A percentile compares a stretch with the other conserved stretches of the same genome.
Conservation (phyloP, 1,284 basidiomycete genomes). For the Vanrija humicola region DNA sequence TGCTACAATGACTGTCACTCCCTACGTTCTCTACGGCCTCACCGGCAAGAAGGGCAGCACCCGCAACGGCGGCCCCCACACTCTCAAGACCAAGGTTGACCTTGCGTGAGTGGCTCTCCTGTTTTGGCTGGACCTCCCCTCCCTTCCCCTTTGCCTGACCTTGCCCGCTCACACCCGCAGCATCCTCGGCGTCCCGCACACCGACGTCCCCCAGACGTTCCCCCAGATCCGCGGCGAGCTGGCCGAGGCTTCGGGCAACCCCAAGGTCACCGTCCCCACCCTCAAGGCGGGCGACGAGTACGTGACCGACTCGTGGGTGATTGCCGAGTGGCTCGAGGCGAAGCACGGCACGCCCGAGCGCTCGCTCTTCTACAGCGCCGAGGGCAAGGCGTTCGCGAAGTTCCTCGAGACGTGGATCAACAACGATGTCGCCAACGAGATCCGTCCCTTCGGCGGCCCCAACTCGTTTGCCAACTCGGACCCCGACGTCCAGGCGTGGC, state of each 20-base stretch:
- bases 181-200: slow-evolving; percentile 20
- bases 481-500: slow-evolving; percentile 13
- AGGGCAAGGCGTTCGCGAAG: slow-evolving; percentile 20
- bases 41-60: too few relatives aligned
- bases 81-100: slow-evolving; percentile 3
- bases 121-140: neutral
- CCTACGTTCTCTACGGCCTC: too few relatives aligned
- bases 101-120: neutral
- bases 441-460: slow-evolving; percentile 13
- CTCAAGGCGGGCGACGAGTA: slow-evolving; percentile 19
- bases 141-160: neutral
- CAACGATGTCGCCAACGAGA: slow-evolving; percentile 17
- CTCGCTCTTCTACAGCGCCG: slow-evolving; percentile 18
- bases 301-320: slow-evolving; percentile 28
- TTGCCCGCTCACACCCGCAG: slow-evolving; percentile 2
- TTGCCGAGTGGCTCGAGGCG: slow-evolving; percentile 28
- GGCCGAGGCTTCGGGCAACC: slow-evolving; percentile 20
- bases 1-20: too few relatives aligned
- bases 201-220: slow-evolving; percentile 14
- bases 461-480: too few relatives aligned
- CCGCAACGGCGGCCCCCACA: too few relatives aligned
- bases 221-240: slow-evolving; percentile 25
- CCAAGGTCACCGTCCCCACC: slow-evolving; percentile 27
- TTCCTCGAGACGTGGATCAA: slow-evolving; percentile 25
- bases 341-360: slow-evolving; percentile 16